Percentiles rank a stretch among this genome's conserved stretches.
Conservation (phyloP, 2,329 filamentous ascomycete genomes). For the Fusarium denticulatum region DNA sequence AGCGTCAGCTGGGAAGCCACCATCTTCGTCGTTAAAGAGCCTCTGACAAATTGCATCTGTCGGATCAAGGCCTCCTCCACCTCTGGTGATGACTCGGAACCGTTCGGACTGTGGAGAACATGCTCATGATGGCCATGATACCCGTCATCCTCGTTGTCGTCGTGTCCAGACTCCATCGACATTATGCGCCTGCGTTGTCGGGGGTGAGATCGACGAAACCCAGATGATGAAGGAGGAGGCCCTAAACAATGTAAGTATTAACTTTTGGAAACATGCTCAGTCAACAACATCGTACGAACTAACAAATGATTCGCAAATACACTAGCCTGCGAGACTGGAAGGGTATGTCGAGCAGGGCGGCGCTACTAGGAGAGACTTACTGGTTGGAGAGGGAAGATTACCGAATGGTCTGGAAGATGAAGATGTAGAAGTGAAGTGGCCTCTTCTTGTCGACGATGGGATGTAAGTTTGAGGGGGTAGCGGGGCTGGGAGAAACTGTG, state of each 20-base stretch:
- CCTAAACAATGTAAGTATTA: slow-evolving; percentile 26
- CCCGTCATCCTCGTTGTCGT: slow-evolving; percentile 33
- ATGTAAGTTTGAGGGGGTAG: slow-evolving; percentile 29
- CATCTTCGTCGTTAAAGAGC: slow-evolving; percentile 54
- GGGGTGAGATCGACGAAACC: slow-evolving; percentile 40
- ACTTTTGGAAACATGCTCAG: background rate
- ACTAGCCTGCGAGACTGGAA: background rate
- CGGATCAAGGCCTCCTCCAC: slow-evolving; percentile 51
- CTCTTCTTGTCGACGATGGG: slow-evolving; percentile 26
- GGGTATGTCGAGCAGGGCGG: background rate
- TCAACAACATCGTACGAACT: background rate
- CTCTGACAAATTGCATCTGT: slow-evolving; percentile 58
- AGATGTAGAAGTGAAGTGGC: slow-evolving; percentile 24
- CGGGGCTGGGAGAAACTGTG: slow-evolving; percentile 25
- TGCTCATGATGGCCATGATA: slow-evolving; percentile 29
- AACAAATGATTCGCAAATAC: slow-evolving; percentile 7
- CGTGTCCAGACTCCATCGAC: slow-evolving; percentile 35
- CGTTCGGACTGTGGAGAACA: slow-evolving; percentile 3
- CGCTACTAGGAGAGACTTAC: slow-evolving; percentile 25
- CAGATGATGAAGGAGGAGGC: slow-evolving; percentile 36
- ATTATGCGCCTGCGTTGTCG: slow-evolving; percentile 44
- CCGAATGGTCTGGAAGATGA: slow-evolving; percentile 31
- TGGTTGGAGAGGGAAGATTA: slow-evolving; percentile 34
- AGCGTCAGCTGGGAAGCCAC: slow-evolving; percentile 61
- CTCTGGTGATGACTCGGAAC: slow-evolving; percentile 21